Percentiles rank a stretch among this genome's conserved stretches.
Conservation (phyloP, 345 rosid genomes). For the Populus euphratica region DNA sequence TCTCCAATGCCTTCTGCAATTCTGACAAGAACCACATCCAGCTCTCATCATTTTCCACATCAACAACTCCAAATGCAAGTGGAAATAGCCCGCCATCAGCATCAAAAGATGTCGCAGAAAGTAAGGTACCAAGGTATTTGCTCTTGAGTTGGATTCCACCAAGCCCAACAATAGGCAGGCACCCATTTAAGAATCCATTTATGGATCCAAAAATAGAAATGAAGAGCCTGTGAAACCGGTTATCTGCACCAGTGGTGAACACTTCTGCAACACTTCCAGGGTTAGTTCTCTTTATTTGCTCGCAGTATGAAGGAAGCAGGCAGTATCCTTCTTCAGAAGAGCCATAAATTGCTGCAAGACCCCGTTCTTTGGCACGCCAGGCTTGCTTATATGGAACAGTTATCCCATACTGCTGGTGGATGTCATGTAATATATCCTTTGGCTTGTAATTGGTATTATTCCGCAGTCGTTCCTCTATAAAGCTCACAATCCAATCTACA, state of each 20-base stretch:
- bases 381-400: constrained; percentile 59
- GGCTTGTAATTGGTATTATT: constrained; percentile 53
- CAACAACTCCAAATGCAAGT: constrained; percentile 55
- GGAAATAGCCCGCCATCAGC: constrained; percentile 56
- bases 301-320: constrained; percentile 45
- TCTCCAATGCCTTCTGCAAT: constrained; percentile 45
- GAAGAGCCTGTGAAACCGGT: constrained; percentile 47
- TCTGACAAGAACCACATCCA: constrained; percentile 62
- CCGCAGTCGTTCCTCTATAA: constrained; percentile 44
- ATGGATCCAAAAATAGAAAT: constrained; percentile 41
- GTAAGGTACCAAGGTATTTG: constrained; percentile 56
- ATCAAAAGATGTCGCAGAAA: constrained; percentile 51
- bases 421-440: constrained; percentile 52
- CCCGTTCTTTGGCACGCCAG: constrained; percentile 61
- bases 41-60: constrained; percentile 45
- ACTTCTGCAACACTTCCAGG: constrained; percentile 49
- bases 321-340: constrained; percentile 61
- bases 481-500: constrained; percentile 58
- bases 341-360: constrained; percentile 59
- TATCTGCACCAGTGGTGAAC: constrained; percentile 44
- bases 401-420: constrained; percentile 48
- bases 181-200: constrained; percentile 51
- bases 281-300: constrained; percentile 46
- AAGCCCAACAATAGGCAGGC: constrained; percentile 45
- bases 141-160: constrained; percentile 48